Conservation (phyloP, 2,329 filamentous ascomycete genomes). For the Ophidiomyces ophidiicola region DNA sequence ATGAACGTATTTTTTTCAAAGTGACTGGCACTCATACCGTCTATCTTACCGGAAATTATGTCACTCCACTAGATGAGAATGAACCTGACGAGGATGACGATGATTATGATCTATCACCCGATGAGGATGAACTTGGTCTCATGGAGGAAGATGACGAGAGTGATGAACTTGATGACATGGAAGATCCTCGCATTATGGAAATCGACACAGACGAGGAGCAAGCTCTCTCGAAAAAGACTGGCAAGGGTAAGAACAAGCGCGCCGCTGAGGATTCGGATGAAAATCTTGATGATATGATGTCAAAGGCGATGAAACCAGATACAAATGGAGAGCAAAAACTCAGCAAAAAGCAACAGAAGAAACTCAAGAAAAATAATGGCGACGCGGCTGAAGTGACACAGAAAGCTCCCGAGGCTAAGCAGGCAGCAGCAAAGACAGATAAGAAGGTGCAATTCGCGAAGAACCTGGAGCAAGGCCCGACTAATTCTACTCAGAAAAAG, state of each 20-base stretch:
- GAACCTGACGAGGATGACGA: constrained; percentile 50
- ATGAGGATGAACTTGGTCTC: neutral
- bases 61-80: constrained; percentile 48
- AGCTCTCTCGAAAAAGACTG: constrained; percentile 44
- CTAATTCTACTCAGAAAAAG: constrained; percentile 49
- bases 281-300: constrained; percentile 69
- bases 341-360: constrained; percentile 96
- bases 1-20: constrained; percentile 84
- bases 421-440: constrained; percentile 48
- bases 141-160: constrained; percentile 61
- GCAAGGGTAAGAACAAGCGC: constrained; percentile 84
- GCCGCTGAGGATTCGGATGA: constrained; percentile 57
- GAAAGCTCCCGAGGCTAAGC: constrained; percentile 48
- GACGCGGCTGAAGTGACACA: constrained; percentile 52
- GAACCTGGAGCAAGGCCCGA: constrained; percentile 94
- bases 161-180: constrained; percentile 66
- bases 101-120: constrained; percentile 66
- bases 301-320: constrained; percentile 50
- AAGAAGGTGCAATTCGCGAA: constrained; percentile 99
- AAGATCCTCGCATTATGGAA: constrained; percentile 72
- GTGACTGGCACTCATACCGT: constrained; percentile 81
- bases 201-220: constrained; percentile 63
- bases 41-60: constrained; percentile 91
- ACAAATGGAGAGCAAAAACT: constrained; percentile 57
- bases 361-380: constrained; percentile 96